A percentile compares a stretch with the other conserved stretches of the same genome.
Evolutionary conservation across 768 basidiomycete genomes (phyloP).

Genomic region (Leucogyrophana mollusca): DNA sequence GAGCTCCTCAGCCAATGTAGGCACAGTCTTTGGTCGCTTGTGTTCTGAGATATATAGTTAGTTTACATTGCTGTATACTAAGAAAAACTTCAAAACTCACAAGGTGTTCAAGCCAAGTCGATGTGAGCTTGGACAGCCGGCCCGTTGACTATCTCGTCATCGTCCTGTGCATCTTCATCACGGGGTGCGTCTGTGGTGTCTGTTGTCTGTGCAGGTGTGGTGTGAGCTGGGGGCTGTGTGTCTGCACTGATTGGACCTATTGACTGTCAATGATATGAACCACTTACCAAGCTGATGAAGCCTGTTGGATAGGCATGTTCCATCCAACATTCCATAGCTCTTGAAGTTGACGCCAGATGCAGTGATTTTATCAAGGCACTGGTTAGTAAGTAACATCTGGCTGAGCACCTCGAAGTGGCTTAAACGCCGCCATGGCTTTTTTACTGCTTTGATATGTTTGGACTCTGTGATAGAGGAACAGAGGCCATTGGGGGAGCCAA

Average conservation of each 20-base stretch:
- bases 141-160: neutral
- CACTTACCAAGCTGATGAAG: neutral
- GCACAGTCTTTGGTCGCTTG: neutral
- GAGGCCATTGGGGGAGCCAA: constrained; percentile 15
- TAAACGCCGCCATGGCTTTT: constrained; percentile 10
- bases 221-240: neutral
- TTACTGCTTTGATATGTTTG: constrained; percentile 11
- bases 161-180: neutral
- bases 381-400: constrained; percentile 32
- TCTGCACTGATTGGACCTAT: neutral
- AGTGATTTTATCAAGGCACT: constrained; percentile 27
- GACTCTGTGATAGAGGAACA: constrained; percentile 13
- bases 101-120: neutral
- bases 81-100: neutral
- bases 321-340: constrained; percentile 19
- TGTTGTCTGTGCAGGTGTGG: no score
- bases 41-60: neutral
- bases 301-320: constrained; percentile 1
- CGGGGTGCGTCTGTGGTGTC: no score
- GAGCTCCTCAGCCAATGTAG: constrained; percentile 1
- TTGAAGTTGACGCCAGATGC: constrained; percentile 17
- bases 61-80: no score
- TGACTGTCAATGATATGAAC: no score
- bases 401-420: constrained; percentile 28
- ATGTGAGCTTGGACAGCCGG: neutral